These are phyloP conservation scores for Neurospora sp. DNA, from an alignment of 495 filamentous ascomycete genomes.

Conservation along the genomic window DNA sequence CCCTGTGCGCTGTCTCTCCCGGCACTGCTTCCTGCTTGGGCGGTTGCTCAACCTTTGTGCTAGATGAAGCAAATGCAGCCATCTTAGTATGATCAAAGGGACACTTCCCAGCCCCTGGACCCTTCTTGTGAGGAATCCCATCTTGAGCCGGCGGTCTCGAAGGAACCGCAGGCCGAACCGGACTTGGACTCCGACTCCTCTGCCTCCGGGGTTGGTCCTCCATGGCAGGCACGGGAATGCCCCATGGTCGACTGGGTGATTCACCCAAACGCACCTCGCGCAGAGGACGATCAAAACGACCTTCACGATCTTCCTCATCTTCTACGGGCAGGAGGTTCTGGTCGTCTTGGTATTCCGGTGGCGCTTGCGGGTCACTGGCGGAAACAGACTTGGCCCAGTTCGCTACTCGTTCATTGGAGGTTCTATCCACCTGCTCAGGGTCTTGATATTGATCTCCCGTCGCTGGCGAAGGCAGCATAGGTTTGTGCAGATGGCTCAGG, in stretches of 20 bases:
- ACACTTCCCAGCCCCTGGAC: conserved; percentile 23
- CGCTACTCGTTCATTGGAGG: conserved; percentile 57
- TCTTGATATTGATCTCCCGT: conserved; percentile 18
- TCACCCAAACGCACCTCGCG: conserved; percentile 81
- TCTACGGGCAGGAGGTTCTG: conserved; percentile 6
- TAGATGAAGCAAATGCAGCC: conserved; percentile 5
- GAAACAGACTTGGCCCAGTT: conserved; percentile 71
- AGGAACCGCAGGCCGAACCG: neutral
- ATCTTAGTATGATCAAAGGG: conserved; percentile 39
- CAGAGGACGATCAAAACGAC: conserved; percentile 68
- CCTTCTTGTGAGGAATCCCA: conserved; percentile 10
- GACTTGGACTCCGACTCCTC: neutral
- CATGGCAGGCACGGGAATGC: conserved; percentile 60
- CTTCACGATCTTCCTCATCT: conserved; percentile 39
- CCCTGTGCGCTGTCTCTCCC: neutral
- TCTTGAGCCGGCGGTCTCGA: neutral
- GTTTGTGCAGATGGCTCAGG: conserved; percentile 70
- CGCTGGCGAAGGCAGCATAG: conserved; percentile 58
- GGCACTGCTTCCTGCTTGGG: conserved; percentile 3
- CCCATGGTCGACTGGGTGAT: conserved; percentile 84
- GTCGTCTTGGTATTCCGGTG: conserved; percentile 21
- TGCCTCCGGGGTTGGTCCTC: neutral
- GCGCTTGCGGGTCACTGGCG: conserved; percentile 28
- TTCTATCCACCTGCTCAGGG: conserved; percentile 33
- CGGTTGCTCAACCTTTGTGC: conserved; percentile 15